Conservation (phyloP, 2,329 filamentous ascomycete genomes). For the Venturia effusa region DNA sequence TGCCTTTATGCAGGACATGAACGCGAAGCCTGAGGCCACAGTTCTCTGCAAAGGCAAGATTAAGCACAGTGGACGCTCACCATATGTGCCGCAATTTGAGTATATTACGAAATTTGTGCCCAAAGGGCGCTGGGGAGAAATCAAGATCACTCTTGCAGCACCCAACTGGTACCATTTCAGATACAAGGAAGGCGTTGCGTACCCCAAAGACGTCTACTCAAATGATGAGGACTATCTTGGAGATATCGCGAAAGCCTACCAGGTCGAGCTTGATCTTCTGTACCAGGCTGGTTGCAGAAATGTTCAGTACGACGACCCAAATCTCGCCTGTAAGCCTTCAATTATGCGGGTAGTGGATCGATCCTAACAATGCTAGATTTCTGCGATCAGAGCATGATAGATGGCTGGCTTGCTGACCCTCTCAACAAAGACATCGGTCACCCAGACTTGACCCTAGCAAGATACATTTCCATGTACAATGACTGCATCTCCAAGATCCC, state of each 20-base stretch:
- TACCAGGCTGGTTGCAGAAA: conserved; percentile 36
- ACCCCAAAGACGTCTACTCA: conserved; percentile 33
- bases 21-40: conserved; percentile 39
- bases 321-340: conserved; percentile 26
- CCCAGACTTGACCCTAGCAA: conserved; percentile 39
- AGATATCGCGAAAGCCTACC: conserved; percentile 36
- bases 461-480: conserved; percentile 70
- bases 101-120: conserved; percentile 49
- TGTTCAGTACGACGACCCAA: conserved; percentile 39
- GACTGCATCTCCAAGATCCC: conserved; percentile 54
- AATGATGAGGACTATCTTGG: conserved; percentile 38
- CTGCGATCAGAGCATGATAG: conserved; percentile 23
- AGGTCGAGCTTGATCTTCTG: conserved; percentile 34
- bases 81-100: conserved; percentile 48
- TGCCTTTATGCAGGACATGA: conserved; percentile 46
- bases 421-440: conserved; percentile 5
- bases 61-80: conserved; percentile 42
- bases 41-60: conserved; percentile 49
- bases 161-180: conserved; percentile 61
- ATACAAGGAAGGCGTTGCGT: conserved; percentile 43
- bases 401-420: conserved; percentile 16
- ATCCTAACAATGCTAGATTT: conserved; percentile 14
- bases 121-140: conserved; percentile 49
- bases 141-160: conserved; percentile 58
- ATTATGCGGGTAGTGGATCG: not conserved